phyloP scores from a whole-genome alignment of 345 rosid species.

The Turritis glabra region DNA sequence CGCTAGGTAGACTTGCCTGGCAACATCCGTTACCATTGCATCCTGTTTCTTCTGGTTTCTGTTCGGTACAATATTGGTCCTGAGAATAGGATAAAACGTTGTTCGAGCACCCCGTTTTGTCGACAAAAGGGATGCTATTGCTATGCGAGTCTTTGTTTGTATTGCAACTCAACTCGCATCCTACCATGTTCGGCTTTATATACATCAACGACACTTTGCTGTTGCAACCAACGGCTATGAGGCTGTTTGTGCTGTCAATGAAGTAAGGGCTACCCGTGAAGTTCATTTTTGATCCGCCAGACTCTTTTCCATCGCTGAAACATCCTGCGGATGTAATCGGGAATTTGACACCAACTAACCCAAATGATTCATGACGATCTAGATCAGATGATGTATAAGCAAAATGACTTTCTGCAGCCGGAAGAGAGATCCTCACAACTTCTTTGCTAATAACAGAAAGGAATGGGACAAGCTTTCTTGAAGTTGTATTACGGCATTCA shows the following conservation, averaged over 20 bases:
- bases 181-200: conserved; percentile 7
- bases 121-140: conserved; percentile 13
- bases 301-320: background rate
- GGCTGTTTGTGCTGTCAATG: conserved; percentile 2
- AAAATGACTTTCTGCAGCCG: background rate
- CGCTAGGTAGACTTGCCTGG: conserved; percentile 19
- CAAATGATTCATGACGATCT: background rate
- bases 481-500: conserved; percentile 22
- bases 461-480: conserved; percentile 20
- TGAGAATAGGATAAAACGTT: background rate
- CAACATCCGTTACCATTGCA: conserved; percentile 53
- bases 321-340: conserved; percentile 12
- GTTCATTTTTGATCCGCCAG: background rate
- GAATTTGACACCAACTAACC: background rate
- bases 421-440: conserved; percentile 31
- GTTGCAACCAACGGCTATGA: conserved; percentile 44
- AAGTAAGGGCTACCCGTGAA: conserved; percentile 25
- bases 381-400: too few species aligned
- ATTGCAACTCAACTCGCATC: conserved; percentile 43
- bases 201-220: background rate
- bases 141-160: background rate
- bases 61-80: background rate
- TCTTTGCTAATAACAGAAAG: background rate
- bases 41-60: background rate
- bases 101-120: background rate